These are phyloP conservation scores for Microbotryum scabiosae DNA, from an alignment of 1,284 basidiomycete genomes.

Conservation along the genomic window DNA sequence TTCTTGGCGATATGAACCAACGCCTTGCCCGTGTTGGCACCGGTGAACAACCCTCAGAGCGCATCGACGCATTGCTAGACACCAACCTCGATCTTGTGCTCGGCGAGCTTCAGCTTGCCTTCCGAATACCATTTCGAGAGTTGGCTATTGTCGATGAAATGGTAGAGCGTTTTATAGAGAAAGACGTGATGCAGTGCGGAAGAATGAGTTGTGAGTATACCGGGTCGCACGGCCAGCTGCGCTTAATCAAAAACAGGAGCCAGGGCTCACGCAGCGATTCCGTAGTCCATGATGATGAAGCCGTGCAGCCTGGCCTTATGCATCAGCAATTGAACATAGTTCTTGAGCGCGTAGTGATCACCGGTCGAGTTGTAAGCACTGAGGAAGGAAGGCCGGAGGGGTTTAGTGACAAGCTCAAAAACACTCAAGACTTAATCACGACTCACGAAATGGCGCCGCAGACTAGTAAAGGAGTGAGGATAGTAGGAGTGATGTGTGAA, in stretches of 20 bases:
- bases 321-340: slow-evolving; percentile 53
- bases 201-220: no score
- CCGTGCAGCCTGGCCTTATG: slow-evolving; percentile 71
- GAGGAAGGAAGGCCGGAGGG: not conserved
- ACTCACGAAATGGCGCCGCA: slow-evolving; percentile 56
- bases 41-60: slow-evolving; percentile 26
- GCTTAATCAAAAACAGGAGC: no score
- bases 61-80: slow-evolving; percentile 24
- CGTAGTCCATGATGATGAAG: not conserved
- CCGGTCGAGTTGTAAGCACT: slow-evolving; percentile 34
- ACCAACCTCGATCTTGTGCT: slow-evolving; percentile 36
- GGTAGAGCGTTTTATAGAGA: no score
- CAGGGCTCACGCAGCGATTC: no score
- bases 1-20: slow-evolving; percentile 23
- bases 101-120: slow-evolving; percentile 72
- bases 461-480: no score
- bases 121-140: slow-evolving; percentile 41
- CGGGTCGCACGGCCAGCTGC: no score
- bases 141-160: slow-evolving; percentile 33
- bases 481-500: no score
- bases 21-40: slow-evolving; percentile 32
- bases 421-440: no score
- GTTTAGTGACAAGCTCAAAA: no score
- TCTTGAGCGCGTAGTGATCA: slow-evolving; percentile 39
- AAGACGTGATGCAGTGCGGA: no score